Evolutionary conservation across 495 filamentous ascomycete genomes (phyloP).

Genomic region (Penicillium desertorum): DNA sequence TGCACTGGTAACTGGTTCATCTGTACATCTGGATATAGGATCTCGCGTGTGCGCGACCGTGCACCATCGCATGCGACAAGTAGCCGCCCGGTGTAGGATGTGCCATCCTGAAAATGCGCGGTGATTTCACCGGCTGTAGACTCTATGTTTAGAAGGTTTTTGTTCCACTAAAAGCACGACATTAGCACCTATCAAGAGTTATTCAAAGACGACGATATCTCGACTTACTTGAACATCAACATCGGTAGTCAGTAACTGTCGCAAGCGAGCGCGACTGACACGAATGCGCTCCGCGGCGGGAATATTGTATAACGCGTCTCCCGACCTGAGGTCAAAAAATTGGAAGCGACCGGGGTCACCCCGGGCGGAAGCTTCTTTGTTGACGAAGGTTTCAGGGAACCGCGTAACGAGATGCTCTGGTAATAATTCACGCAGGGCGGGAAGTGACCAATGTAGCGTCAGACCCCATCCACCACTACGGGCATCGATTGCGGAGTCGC

Average conservation of each 20-base stretch:
- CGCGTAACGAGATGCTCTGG: conserved; percentile 47
- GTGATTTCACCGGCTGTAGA: conserved; percentile 35
- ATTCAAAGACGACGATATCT: neutral
- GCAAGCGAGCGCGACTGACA: conserved; percentile 49
- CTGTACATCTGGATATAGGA: conserved; percentile 36
- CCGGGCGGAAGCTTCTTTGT: conserved; percentile 39
- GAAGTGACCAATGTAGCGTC: conserved; percentile 58
- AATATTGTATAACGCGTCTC: conserved; percentile 44
- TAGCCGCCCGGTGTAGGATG: conserved; percentile 45
- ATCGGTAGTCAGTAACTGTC: conserved; percentile 47
- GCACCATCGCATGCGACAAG: conserved; percentile 59
- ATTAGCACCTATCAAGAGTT: neutral
- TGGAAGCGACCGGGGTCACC: conserved; percentile 53
- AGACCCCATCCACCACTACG: conserved; percentile 58
- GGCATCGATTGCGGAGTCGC: conserved; percentile 43
- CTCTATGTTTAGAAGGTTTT: conserved; percentile 42
- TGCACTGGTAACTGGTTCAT: conserved; percentile 49
- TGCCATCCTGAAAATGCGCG: conserved; percentile 54
- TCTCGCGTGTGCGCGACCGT: conserved; percentile 44
- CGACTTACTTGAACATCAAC: conserved; percentile 43
- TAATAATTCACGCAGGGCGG: conserved; percentile 49
- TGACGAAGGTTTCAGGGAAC: conserved; percentile 53
- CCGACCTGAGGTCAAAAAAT: conserved; percentile 54
- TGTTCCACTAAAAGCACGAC: conserved; percentile 39
- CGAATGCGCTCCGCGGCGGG: conserved; percentile 51